Base-by-base conservation (phyloP, 306 rosid genomes). In the Sicyos baderoa region DNA sequence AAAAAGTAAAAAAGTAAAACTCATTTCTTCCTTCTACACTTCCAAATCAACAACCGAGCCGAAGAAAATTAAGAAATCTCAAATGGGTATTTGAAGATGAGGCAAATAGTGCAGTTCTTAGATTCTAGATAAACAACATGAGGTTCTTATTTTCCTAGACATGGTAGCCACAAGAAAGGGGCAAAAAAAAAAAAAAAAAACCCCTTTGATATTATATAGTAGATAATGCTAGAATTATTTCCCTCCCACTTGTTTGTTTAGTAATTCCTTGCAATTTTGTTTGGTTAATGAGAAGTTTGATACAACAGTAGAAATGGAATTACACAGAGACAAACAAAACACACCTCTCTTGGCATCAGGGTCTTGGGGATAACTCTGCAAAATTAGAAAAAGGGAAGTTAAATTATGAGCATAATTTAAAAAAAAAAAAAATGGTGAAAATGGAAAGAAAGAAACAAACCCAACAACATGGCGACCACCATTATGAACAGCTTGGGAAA, bases 301-400 rank as follows among this genome's bases (percentile, higher is more conserved):
- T 64, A 72, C 21, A 65, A 67, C 55, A 73, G 79, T 40, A 3
- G 47, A 15, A 49, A 10, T 49, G 11, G 45, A 40, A 40, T 40
- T 6, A 40, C 9, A 40, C 32, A 9, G n/a, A n/a, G n/a, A n/a
- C n/a, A n/a, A n/a, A n/a, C n/a, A 1, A 40, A 40, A 40, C 80
- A 63, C 84, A 93, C 98, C 97, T 93, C 98, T 86, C 97, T 89
- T 22, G 98, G 97, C 97, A 88, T 93, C 53, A 93, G 89, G 37
- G 97, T 86, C 90, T 82, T 93, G 76, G 98, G 98, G 75, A 93
- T 93, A 53, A 93, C 89, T 79, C 98, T 93, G 86, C 77, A 82
- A 63, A 23, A 4, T 1, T 1, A 8, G 2, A 4, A 9, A 5
- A 22, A 56, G 13, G 4, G 2, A 3, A 0, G 12, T 23, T 4